A percentile compares a stretch with the other conserved stretches of the same genome.
Evolutionary conservation across 192 early-diverging fungal genomes (phyloP).

Genomic region (Backusella tuberculispora): DNA sequence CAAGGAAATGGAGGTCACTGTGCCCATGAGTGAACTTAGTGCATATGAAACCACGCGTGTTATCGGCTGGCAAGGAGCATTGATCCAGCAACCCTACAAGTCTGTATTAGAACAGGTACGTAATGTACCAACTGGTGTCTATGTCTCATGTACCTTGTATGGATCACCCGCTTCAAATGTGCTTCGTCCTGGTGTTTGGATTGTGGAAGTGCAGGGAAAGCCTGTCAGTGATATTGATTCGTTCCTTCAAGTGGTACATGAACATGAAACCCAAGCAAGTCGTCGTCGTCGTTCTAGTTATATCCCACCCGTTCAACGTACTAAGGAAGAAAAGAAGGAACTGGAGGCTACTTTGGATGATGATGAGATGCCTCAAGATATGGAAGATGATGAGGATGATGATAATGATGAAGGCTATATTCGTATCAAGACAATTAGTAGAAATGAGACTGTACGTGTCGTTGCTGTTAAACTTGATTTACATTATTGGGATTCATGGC

Average conservation of each 20-base stretch:
- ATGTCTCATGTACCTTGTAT: conserved; percentile 58
- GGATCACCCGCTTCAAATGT: conserved; percentile 71
- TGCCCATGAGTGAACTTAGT: conserved; percentile 62
- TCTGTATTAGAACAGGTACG: conserved; percentile 69
- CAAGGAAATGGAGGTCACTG: conserved; percentile 63
- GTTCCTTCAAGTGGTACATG: conserved; percentile 61
- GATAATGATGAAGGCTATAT: conserved; percentile 59
- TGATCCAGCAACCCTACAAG: conserved; percentile 75
- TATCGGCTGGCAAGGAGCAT: conserved; percentile 84
- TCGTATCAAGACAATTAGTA: conserved; percentile 58
- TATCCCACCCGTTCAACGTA: conserved; percentile 38
- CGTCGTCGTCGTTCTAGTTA: conserved; percentile 47
- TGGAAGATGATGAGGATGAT: conserved; percentile 45
- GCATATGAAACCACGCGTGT: conserved; percentile 68
- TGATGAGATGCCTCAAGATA: conserved; percentile 23
- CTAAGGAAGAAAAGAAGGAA: neutral
- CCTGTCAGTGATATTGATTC: conserved; percentile 63
- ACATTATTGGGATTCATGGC: conserved; percentile 78
- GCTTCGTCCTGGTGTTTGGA: conserved; percentile 70
- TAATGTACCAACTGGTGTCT: conserved; percentile 65
- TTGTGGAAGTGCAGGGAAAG: conserved; percentile 69
- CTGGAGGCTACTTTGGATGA: conserved; percentile 15
- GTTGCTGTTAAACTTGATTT: conserved; percentile 75
- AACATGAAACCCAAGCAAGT: conserved; percentile 47
- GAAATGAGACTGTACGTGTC: conserved; percentile 62